Evolutionary conservation across 148 eudicot genomes (phyloP).

Genomic region (Agrostemma githago): DNA sequence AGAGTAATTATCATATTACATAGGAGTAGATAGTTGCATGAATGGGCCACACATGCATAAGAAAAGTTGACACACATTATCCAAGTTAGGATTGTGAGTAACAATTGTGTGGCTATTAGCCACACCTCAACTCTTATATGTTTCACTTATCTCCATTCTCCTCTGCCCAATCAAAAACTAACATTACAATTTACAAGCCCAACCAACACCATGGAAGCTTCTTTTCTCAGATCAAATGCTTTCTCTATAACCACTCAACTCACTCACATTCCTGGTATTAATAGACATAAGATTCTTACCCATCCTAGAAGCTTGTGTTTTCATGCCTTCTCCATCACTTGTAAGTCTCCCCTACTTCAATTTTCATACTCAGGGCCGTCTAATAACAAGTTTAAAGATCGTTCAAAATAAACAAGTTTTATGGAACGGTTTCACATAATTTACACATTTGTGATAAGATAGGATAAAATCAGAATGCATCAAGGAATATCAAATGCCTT

Average conservation of each 20-base stretch:
- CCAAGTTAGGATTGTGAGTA: not conserved
- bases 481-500: too few species aligned
- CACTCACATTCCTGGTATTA: conserved; percentile 21
- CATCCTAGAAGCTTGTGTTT: conserved; percentile 20
- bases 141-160: not conserved
- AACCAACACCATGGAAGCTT: conserved; percentile 49
- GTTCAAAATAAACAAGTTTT: too few species aligned
- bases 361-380: too few species aligned
- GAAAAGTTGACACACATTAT: not conserved
- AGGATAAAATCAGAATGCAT: too few species aligned
- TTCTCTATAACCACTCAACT: conserved; percentile 39
- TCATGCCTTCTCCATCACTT: conserved; percentile 29
- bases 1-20: too few species aligned
- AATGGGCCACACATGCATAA: not conserved
- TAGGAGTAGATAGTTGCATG: too few species aligned
- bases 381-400: too few species aligned
- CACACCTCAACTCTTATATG: not conserved
- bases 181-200: not conserved
- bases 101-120: not conserved
- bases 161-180: not conserved
- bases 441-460: too few species aligned
- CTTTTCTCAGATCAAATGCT: conserved; percentile 59
- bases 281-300: conserved; percentile 27
- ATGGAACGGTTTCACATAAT: too few species aligned
- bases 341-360: conserved; percentile 32